A percentile compares a stretch with the other conserved stretches of the same genome.
Evolutionary conservation across 345 rosid species (phyloP).

Genomic region (Linum usitatissimum): DNA sequence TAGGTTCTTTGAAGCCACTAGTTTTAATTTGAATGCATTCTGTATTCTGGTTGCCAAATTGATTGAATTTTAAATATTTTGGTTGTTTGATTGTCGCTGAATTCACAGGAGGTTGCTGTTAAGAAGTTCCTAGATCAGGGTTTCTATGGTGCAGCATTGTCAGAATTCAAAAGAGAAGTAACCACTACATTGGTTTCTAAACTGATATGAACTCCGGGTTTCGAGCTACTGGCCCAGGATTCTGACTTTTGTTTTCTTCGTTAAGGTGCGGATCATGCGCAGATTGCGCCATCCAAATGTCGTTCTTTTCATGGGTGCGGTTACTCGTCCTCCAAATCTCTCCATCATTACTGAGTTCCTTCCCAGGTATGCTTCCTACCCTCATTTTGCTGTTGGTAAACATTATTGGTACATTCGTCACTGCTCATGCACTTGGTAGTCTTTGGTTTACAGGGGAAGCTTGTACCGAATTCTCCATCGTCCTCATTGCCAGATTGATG

Average conservation of each 20-base stretch:
- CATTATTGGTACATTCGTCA: background rate
- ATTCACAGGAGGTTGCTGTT: conserved; percentile 90
- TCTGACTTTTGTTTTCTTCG: conserved; percentile 11
- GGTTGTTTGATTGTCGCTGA: conserved; percentile 23
- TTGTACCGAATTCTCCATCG: conserved; percentile 87
- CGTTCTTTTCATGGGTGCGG: conserved; percentile 95
- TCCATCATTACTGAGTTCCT: conserved; percentile 93
- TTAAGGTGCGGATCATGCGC: conserved; percentile 92
- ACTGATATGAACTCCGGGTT: background rate
- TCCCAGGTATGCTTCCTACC: conserved; percentile 54
- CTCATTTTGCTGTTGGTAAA: background rate
- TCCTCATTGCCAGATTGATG: conserved; percentile 84
- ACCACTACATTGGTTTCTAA: conserved; percentile 24
- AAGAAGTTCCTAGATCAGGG: conserved; percentile 99
- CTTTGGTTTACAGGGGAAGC: conserved; percentile 65
- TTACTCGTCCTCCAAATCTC: conserved; percentile 98
- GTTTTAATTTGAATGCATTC: background rate
- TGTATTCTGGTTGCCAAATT: background rate
- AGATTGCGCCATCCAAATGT: conserved; percentile 99
- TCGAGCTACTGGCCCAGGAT: conserved; percentile 3
- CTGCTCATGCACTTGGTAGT: conserved; percentile 3
- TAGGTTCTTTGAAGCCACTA: conserved; percentile 4
- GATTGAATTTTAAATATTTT: conserved; percentile 8
- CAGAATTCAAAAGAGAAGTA: conserved; percentile 96
- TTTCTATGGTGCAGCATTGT: conserved; percentile 95